phyloP scores from a whole-genome alignment of 2,329 filamentous ascomycete genomes.

The Hymenoscyphus repandus region DNA sequence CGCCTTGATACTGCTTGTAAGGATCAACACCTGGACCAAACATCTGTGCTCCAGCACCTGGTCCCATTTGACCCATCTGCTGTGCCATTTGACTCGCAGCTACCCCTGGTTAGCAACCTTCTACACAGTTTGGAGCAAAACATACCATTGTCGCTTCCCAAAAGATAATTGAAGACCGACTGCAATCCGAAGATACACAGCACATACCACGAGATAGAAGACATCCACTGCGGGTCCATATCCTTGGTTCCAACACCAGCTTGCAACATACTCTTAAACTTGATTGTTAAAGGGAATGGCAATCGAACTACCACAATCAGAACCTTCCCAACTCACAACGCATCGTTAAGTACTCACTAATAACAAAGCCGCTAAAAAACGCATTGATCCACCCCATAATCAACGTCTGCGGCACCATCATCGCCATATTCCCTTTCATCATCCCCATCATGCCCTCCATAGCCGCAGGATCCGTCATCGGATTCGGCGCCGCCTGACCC shows the following conservation, averaged over 20 bases:
- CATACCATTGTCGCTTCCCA: slow-evolving; percentile 93
- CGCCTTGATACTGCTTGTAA: slow-evolving; percentile 87
- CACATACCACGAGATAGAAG: slow-evolving; percentile 98
- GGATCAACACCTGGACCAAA: slow-evolving; percentile 92
- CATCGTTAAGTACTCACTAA: slow-evolving; percentile 57
- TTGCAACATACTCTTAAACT: slow-evolving; percentile 99
- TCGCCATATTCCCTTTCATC: slow-evolving; percentile 99
- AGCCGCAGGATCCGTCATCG: slow-evolving; percentile 87
- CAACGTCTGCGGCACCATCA: slow-evolving; percentile 97
- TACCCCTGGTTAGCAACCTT: slow-evolving; percentile 34
- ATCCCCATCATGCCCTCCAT: slow-evolving; percentile 99
- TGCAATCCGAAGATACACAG: slow-evolving; percentile 94
- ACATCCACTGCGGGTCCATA: slow-evolving; percentile 97
- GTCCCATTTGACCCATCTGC: slow-evolving; percentile 72
- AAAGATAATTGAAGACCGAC: slow-evolving; percentile 93
- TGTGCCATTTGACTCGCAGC: slow-evolving; percentile 88
- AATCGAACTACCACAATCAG: slow-evolving; percentile 67
- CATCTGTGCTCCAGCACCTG: slow-evolving; percentile 58
- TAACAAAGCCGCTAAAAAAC: slow-evolving; percentile 97
- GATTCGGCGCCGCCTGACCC: slow-evolving; percentile 85
- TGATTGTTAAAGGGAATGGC: slow-evolving; percentile 93
- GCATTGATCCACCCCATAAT: slow-evolving; percentile 99
- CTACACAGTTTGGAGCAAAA: neutral
- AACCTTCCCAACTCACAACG: neutral
- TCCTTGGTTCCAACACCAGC: slow-evolving; percentile 93